Evolutionary conservation across 345 rosid species (phyloP).

Genomic region (Litchi chinensis): DNA sequence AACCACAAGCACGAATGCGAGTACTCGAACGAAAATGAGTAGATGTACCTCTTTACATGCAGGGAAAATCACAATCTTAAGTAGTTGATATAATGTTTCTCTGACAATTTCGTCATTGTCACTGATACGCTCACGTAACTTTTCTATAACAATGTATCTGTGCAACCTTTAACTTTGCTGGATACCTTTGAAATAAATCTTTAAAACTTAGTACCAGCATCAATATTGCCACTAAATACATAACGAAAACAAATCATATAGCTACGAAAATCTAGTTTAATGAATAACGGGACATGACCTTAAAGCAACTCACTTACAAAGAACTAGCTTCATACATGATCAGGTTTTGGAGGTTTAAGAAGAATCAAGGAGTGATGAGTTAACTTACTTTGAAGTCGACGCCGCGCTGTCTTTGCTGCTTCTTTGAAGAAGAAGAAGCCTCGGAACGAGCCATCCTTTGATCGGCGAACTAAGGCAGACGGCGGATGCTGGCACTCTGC

Average conservation of each 20-base stretch:
- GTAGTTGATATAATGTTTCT: conserved; percentile 58
- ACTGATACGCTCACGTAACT: conserved; percentile 63
- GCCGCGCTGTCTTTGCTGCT: conserved; percentile 68
- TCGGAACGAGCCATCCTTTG: conserved; percentile 56
- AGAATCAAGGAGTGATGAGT: background rate
- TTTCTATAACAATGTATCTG: conserved; percentile 59
- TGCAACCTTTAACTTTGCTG: conserved; percentile 64
- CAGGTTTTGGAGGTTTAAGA: background rate
- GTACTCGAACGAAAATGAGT: conserved; percentile 7
- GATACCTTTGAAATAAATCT: conserved; percentile 67
- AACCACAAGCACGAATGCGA: conserved; percentile 8
- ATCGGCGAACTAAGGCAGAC: too few species aligned
- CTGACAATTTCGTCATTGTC: conserved; percentile 72
- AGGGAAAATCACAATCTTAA: conserved; percentile 63
- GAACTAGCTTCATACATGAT: background rate
- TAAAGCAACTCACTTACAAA: background rate
- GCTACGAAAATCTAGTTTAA: background rate
- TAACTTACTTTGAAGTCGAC: conserved; percentile 71
- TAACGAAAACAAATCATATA: background rate
- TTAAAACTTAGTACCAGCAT: conserved; percentile 27
- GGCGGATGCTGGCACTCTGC: too few species aligned
- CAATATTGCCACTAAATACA: background rate
- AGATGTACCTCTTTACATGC: conserved; percentile 66
- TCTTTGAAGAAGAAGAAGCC: conserved; percentile 62
- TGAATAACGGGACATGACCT: background rate